A percentile compares a stretch with the other conserved stretches of the same genome.
These are phyloP conservation scores for Botrytis fragariae DNA, from an alignment of 2,329 filamentous ascomycete species.

Conservation along the genomic window DNA sequence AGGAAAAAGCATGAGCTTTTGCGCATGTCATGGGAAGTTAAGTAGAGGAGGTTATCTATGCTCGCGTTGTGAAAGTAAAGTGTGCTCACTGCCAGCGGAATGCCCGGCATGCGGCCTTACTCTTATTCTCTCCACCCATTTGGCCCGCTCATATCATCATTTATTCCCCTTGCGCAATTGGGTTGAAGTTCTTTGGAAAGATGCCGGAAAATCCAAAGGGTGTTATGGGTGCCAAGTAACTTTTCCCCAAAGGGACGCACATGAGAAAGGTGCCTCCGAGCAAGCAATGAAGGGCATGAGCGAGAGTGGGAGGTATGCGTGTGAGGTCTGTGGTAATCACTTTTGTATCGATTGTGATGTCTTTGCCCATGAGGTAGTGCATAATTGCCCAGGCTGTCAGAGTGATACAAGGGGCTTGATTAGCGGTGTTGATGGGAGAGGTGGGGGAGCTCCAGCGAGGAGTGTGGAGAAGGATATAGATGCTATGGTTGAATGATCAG, in stretches of 20 bases:
- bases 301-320: constrained; percentile 85
- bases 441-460: neutral
- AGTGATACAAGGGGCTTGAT: constrained; percentile 28
- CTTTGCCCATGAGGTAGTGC: constrained; percentile 88
- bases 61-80: constrained; percentile 82
- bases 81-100: constrained; percentile 85
- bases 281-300: constrained; percentile 62
- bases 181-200: constrained; percentile 81
- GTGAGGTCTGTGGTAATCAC: constrained; percentile 80
- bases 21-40: constrained; percentile 85
- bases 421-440: neutral
- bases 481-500: constrained; percentile 16
- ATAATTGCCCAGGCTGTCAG: constrained; percentile 89
- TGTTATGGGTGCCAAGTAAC: constrained; percentile 75
- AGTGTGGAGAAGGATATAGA: neutral
- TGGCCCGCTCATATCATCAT: constrained; percentile 91
- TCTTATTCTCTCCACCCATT: constrained; percentile 87
- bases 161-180: constrained; percentile 88
- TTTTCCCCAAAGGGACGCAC: constrained; percentile 25
- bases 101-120: constrained; percentile 91
- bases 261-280: constrained; percentile 35
- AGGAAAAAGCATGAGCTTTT: constrained; percentile 65
- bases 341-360: constrained; percentile 99
- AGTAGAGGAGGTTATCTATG: constrained; percentile 85
- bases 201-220: constrained; percentile 53